phyloP scores from a whole-genome alignment of 2,329 filamentous ascomycete species.

The Pseudogymnoascus destructans region DNA sequence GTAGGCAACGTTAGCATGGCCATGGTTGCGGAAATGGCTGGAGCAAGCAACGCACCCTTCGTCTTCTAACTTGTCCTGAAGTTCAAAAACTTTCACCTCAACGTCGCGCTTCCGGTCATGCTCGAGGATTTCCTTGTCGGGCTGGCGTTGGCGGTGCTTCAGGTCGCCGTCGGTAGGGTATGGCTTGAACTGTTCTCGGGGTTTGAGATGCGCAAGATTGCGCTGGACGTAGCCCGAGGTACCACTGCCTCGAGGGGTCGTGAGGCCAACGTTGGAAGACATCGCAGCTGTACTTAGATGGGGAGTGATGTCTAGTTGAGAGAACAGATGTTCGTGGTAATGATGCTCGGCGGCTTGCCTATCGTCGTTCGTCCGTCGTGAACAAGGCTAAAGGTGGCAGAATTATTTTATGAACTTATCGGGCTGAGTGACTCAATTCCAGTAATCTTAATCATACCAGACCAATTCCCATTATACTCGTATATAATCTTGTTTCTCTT shows the following conservation, averaged over 20 bases:
- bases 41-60: conserved; percentile 46
- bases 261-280: conserved; percentile 95
- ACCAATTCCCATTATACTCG: background rate
- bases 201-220: conserved; percentile 78
- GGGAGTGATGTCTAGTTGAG: background rate
- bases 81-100: conserved; percentile 84
- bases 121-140: conserved; percentile 84
- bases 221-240: conserved; percentile 97
- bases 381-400: conserved; percentile 6
- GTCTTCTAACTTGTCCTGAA: conserved; percentile 84
- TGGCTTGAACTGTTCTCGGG: conserved; percentile 55
- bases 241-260: conserved; percentile 84
- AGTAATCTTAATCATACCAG: conserved; percentile 5
- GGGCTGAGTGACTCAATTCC: conserved; percentile 1
- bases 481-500: background rate
- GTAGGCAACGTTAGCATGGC: conserved; percentile 11
- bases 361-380: background rate
- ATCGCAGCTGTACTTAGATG: conserved; percentile 35
- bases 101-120: conserved; percentile 86
- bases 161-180: conserved; percentile 59
- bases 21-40: background rate
- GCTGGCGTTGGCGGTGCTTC: conserved; percentile 66
- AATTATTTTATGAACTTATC: conserved; percentile 5
- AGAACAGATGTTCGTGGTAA: background rate
- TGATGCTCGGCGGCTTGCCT: background rate